These are phyloP conservation scores for Rhodosporidiobolus odoratus DNA, from an alignment of 768 basidiomycete species.

Conservation along the genomic window DNA sequence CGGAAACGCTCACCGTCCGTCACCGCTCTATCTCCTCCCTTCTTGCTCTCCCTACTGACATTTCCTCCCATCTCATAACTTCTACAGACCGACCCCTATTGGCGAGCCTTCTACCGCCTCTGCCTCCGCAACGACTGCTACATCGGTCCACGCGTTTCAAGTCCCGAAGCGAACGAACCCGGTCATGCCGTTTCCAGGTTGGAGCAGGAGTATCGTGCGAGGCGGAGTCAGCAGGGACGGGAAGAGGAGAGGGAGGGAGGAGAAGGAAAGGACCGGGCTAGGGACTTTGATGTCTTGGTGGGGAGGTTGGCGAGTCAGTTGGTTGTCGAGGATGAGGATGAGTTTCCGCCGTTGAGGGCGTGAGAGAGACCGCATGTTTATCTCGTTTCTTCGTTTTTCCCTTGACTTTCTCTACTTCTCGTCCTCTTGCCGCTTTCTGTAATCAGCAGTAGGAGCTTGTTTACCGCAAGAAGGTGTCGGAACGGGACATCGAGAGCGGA, in stretches of 20 bases:
- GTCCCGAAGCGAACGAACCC: background rate
- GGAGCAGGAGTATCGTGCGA: constrained; percentile 24
- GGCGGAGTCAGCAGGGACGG: background rate
- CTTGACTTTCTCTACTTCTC: background rate
- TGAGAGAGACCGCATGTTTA: background rate
- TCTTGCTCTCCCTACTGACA: background rate
- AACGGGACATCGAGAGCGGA: too few relatives aligned
- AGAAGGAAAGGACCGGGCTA: background rate
- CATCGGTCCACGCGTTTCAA: constrained; percentile 19
- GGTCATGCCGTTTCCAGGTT: constrained; percentile 24
- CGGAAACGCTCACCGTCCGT: constrained; percentile 42
- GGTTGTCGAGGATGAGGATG: constrained; percentile 9
- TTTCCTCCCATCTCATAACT: background rate
- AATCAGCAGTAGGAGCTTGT: too few relatives aligned
- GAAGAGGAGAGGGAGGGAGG: background rate
- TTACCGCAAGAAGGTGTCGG: too few relatives aligned
- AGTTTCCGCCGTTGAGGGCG: background rate
- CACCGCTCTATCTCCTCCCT: background rate
- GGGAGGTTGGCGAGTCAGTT: constrained; percentile 22
- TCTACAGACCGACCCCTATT: constrained; percentile 44
- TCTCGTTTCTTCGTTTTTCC: background rate
- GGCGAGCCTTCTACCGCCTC: constrained; percentile 45
- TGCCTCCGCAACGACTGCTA: constrained; percentile 41
- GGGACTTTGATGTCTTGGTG: constrained; percentile 26
- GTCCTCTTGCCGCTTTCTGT: background rate